Evolutionary conservation across 1,284 basidiomycete genomes (phyloP).

Genomic region (Irpex rosettiformis): DNA sequence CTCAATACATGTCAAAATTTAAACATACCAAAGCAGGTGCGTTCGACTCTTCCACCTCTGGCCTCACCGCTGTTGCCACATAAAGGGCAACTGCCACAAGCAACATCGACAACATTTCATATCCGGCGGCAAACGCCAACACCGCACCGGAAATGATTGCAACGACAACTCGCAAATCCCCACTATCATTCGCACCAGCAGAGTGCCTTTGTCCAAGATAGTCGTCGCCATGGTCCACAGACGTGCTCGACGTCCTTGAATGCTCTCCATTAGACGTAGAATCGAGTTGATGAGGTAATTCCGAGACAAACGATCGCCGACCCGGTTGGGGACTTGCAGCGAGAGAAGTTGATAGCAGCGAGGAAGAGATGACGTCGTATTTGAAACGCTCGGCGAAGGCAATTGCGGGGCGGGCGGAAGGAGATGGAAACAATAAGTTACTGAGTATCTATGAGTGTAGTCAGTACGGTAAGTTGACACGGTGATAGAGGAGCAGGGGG

Average conservation of each 20-base stretch:
- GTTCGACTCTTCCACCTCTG: slow-evolving; percentile 40
- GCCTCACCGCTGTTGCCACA: slow-evolving; percentile 35
- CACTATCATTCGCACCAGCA: background rate
- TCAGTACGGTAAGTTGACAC: slow-evolving; percentile 18
- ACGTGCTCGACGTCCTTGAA: slow-evolving; percentile 10
- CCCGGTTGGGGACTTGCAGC: slow-evolving; percentile 25
- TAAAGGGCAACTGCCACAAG: slow-evolving; percentile 40
- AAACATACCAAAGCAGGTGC: slow-evolving; percentile 49
- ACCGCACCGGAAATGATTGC: slow-evolving; percentile 30
- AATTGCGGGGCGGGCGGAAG: slow-evolving; percentile 23
- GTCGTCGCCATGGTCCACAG: slow-evolving; percentile 3
- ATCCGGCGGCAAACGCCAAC: slow-evolving; percentile 45
- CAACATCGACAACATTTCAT: slow-evolving; percentile 40
- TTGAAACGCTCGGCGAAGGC: slow-evolving; percentile 76
- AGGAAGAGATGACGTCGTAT: slow-evolving; percentile 81
- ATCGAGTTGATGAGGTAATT: slow-evolving; percentile 22
- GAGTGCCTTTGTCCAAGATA: background rate
- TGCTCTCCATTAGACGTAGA: slow-evolving; percentile 10
- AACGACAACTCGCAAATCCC: slow-evolving; percentile 16
- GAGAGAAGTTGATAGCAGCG: slow-evolving; percentile 56
- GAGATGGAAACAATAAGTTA: slow-evolving; percentile 21
- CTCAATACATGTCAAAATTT: slow-evolving; percentile 3
- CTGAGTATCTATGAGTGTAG: slow-evolving; percentile 32
- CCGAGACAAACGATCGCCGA: slow-evolving; percentile 25
- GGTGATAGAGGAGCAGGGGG: too few relatives aligned